Conservation (phyloP, 176 grass and related monocot genomes). For the Microstegium vimineum region DNA sequence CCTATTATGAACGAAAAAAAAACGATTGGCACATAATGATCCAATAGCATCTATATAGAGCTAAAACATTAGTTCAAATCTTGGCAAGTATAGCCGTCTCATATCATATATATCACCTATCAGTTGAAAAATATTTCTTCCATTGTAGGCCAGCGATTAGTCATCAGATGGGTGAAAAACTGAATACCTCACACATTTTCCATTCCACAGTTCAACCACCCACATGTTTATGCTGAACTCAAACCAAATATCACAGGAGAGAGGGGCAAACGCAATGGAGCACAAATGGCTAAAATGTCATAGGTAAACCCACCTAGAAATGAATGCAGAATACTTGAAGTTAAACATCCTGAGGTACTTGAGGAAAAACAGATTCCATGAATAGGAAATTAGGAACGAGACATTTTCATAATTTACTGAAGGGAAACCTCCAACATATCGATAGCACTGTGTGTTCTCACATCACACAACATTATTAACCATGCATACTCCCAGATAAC, state of each 20-base stretch:
- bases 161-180: background rate
- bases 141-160: background rate
- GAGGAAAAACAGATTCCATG: background rate
- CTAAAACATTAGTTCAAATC: background rate
- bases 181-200: background rate
- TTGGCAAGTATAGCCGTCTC: background rate
- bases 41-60: background rate
- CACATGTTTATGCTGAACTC: background rate
- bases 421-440: background rate
- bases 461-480: constrained; percentile 11
- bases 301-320: background rate
- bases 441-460: background rate
- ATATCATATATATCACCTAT: background rate
- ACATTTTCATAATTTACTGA: background rate
- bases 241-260: background rate
- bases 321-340: background rate
- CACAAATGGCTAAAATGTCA: background rate
- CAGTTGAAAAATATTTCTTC: background rate
- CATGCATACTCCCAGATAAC: background rate
- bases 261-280: background rate
- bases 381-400: background rate
- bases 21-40: background rate
- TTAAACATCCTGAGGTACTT: background rate
- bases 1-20: background rate
- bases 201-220: background rate